A percentile compares a stretch with the other conserved stretches of the same genome.
These are phyloP conservation scores for Grosmannia penicillata DNA, from an alignment of 2,329 filamentous ascomycete species.

Conservation along the genomic window DNA sequence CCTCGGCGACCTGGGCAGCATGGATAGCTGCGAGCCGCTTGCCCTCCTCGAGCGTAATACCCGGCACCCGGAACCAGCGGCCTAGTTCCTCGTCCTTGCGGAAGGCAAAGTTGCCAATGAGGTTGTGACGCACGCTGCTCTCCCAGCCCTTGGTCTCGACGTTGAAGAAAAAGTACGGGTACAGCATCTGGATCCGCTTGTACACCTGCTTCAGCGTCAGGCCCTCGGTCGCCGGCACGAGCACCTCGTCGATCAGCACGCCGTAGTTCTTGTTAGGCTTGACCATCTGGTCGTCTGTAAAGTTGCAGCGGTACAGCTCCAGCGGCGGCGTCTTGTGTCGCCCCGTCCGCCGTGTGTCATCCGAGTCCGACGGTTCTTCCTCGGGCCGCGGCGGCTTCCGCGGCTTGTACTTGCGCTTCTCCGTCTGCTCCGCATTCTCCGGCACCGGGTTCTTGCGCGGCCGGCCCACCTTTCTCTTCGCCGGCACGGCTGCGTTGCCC, in stretches of 20 bases:
- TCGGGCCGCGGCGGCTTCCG: too few relatives aligned
- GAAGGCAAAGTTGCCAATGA: slow-evolving; percentile 48
- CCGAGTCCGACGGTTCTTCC: too few relatives aligned
- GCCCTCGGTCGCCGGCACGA: slow-evolving; percentile 37
- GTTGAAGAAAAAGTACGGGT: slow-evolving; percentile 44
- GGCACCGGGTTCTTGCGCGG: slow-evolving; percentile 48
- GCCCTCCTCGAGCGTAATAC: slow-evolving; percentile 43
- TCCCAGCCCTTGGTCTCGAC: slow-evolving; percentile 52
- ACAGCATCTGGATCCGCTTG: slow-evolving; percentile 42
- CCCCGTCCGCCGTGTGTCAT: slow-evolving; percentile 46
- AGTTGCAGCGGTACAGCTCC: slow-evolving; percentile 38
- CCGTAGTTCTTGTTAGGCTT: slow-evolving; percentile 50
- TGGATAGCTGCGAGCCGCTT: slow-evolving; percentile 40
- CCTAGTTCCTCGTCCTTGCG: slow-evolving; percentile 41
- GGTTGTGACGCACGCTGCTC: slow-evolving; percentile 48
- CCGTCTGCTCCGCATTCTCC: slow-evolving; percentile 37
- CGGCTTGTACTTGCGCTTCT: slow-evolving; percentile 54
- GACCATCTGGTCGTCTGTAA: slow-evolving; percentile 40
- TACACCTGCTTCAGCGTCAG: slow-evolving; percentile 48
- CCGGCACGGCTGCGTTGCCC: slow-evolving; percentile 34
- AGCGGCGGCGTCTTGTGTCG: slow-evolving; percentile 48
- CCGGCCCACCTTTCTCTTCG: slow-evolving; percentile 51
- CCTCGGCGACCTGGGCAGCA: slow-evolving; percentile 10
- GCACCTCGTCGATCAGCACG: slow-evolving; percentile 44
- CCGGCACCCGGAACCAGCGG: slow-evolving; percentile 41